phyloP scores from a whole-genome alignment of 1,284 basidiomycete species.

The Ustilago sp. region DNA sequence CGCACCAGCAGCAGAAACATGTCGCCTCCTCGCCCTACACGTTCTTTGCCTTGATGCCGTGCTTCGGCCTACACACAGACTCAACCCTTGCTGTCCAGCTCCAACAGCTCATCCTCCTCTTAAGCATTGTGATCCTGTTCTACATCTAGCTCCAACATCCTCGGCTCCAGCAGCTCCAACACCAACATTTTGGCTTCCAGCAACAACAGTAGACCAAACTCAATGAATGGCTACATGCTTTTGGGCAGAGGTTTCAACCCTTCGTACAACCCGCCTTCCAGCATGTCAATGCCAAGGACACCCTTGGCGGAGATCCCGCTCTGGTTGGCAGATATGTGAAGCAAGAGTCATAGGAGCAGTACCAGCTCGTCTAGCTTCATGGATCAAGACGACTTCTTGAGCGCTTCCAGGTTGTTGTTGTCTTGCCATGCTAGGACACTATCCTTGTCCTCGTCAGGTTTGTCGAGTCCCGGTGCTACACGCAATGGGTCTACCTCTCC shows the following conservation, averaged over 20 bases:
- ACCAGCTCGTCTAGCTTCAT: constrained; percentile 35
- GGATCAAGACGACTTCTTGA: constrained; percentile 35
- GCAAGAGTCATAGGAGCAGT: constrained; percentile 44
- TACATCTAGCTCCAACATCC: constrained; percentile 33
- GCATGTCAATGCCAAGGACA: constrained; percentile 43
- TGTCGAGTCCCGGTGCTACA: constrained; percentile 25
- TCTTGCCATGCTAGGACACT: constrained; percentile 36
- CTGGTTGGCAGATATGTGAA: constrained; percentile 52
- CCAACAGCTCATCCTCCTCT: constrained; percentile 29
- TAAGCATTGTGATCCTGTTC: constrained; percentile 41
- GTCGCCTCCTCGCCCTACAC: constrained; percentile 46
- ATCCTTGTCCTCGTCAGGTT: constrained; percentile 28
- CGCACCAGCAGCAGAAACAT: constrained; percentile 33
- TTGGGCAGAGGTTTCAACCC: constrained; percentile 34
- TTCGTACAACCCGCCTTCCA: constrained; percentile 29
- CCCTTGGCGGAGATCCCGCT: constrained; percentile 52
- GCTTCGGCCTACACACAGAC: constrained; percentile 42
- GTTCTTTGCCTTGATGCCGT: constrained; percentile 34
- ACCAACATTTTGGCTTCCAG: constrained; percentile 46
- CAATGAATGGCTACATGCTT: constrained; percentile 21
- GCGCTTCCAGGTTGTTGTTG: constrained; percentile 11
- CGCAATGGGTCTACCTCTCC: constrained; percentile 46
- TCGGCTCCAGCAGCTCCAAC: constrained; percentile 35
- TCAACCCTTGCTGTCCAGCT: constrained; percentile 34
- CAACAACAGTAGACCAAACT: constrained; percentile 27